These are phyloP conservation scores for Rhododendron molle DNA, from an alignment of 148 eudicot genomes.

Conservation along the genomic window DNA sequence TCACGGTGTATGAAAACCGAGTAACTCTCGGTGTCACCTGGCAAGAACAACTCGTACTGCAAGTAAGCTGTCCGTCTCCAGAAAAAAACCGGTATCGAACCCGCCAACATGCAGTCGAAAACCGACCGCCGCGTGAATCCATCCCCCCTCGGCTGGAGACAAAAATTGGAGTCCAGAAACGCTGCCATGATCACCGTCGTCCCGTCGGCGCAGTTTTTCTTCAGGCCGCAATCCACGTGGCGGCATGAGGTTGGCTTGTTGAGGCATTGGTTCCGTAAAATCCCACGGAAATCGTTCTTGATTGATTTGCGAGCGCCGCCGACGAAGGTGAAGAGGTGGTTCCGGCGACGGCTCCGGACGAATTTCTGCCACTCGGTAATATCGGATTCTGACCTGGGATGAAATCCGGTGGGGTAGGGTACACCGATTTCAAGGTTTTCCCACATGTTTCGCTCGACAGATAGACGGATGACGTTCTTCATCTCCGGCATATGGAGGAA, in stretches of 20 bases:
- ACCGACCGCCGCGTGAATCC: conserved; percentile 25
- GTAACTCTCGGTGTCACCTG: conserved; percentile 70
- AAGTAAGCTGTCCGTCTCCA: conserved; percentile 78
- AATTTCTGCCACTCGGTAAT: conserved; percentile 61
- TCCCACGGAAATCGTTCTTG: conserved; percentile 30
- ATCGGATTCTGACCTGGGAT: conserved; percentile 43
- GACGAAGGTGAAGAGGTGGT: conserved; percentile 33
- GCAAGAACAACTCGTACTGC: conserved; percentile 84
- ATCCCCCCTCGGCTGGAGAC: conserved; percentile 60
- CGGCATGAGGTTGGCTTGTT: conserved; percentile 24
- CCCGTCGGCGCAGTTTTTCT: conserved; percentile 24
- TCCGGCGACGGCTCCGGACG: conserved; percentile 34
- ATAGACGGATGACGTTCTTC: conserved; percentile 48
- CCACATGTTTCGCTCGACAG: conserved; percentile 55
- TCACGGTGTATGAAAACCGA: conserved; percentile 20
- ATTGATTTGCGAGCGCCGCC: conserved; percentile 28
- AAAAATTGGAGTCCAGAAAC: conserved; percentile 37
- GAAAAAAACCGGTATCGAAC: conserved; percentile 33
- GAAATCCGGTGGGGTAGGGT: conserved; percentile 84
- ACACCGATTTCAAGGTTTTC: conserved; percentile 60
- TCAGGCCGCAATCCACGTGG: conserved; percentile 39
- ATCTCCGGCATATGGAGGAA: conserved; percentile 45
- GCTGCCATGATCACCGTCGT: conserved; percentile 25
- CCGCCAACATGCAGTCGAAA: conserved; percentile 29
- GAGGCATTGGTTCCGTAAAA: conserved; percentile 26